A percentile compares a stretch with the other conserved stretches of the same genome.
phyloP scores from a whole-genome alignment of 2,329 filamentous ascomycete species.

The Beauveria sp. region DNA sequence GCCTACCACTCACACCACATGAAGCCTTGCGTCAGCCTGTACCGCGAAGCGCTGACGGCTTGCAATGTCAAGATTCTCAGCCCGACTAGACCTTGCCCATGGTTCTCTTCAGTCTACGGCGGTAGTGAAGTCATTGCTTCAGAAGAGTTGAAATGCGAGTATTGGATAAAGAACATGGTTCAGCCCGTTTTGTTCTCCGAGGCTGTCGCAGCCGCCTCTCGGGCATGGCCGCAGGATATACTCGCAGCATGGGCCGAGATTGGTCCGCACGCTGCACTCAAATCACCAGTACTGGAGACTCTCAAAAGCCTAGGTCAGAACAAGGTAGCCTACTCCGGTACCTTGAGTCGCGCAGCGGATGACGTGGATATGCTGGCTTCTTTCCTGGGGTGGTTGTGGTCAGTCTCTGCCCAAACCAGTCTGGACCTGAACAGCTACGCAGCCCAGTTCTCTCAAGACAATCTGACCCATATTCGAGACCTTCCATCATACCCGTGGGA shows the following conservation, averaged over 20 bases:
- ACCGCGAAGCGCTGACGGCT: not conserved
- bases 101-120: slow-evolving; percentile 4
- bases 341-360: not conserved
- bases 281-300: slow-evolving; percentile 24
- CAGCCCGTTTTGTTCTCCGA: slow-evolving; percentile 7
- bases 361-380: not conserved
- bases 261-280: slow-evolving; percentile 22
- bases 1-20: slow-evolving; percentile 27
- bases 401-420: not conserved
- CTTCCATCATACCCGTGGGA: slow-evolving; percentile 9
- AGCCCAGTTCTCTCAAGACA: not conserved
- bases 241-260: not conserved
- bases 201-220: not conserved
- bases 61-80: not conserved
- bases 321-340: not conserved
- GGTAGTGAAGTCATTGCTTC: not conserved
- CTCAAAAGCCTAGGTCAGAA: slow-evolving; percentile 12
- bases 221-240: not conserved
- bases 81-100: not conserved
- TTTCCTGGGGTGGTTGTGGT: not conserved
- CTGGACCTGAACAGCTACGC: not conserved
- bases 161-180: slow-evolving; percentile 11
- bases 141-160: not conserved
- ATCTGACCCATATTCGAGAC: not conserved
- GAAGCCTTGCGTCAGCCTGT: not conserved